A percentile compares a stretch with the other conserved stretches of the same genome.
Conservation (phyloP, 192 early-diverging fungal genomes). For the Coemansia sp. region DNA sequence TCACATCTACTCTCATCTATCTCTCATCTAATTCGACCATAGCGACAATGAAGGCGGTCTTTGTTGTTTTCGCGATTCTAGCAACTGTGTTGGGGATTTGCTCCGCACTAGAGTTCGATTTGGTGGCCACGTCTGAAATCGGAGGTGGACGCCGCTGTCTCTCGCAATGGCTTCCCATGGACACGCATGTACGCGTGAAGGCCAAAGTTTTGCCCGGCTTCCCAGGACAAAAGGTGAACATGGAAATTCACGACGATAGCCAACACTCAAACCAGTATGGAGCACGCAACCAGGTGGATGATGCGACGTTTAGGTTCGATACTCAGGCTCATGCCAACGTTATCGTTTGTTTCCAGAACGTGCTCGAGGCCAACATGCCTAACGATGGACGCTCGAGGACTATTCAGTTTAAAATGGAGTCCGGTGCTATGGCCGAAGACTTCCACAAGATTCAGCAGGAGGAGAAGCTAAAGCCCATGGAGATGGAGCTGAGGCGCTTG, state of each 20-base stretch:
- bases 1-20: neutral
- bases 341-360: constrained; percentile 83
- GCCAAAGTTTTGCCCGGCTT: constrained; percentile 70
- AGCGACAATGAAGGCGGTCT: constrained; percentile 24
- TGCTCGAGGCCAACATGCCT: constrained; percentile 60
- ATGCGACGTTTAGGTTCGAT: constrained; percentile 73
- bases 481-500: constrained; percentile 82
- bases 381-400: constrained; percentile 55
- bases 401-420: constrained; percentile 78
- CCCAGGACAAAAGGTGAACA: constrained; percentile 67
- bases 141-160: constrained; percentile 64
- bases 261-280: constrained; percentile 71
- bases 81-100: constrained; percentile 12
- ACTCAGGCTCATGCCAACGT: constrained; percentile 87
- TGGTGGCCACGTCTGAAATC: constrained; percentile 58
- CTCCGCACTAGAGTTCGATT: constrained; percentile 80
- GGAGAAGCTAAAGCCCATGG: constrained; percentile 86
- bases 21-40: neutral
- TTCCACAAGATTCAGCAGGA: constrained; percentile 65
- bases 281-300: constrained; percentile 65
- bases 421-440: constrained; percentile 86
- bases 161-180: constrained; percentile 72
- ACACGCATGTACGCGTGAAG: constrained; percentile 71
- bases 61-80: constrained; percentile 19
- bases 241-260: constrained; percentile 73